Conservation (phyloP, 805 yeast species). For the Candida rishiriensis region DNA sequence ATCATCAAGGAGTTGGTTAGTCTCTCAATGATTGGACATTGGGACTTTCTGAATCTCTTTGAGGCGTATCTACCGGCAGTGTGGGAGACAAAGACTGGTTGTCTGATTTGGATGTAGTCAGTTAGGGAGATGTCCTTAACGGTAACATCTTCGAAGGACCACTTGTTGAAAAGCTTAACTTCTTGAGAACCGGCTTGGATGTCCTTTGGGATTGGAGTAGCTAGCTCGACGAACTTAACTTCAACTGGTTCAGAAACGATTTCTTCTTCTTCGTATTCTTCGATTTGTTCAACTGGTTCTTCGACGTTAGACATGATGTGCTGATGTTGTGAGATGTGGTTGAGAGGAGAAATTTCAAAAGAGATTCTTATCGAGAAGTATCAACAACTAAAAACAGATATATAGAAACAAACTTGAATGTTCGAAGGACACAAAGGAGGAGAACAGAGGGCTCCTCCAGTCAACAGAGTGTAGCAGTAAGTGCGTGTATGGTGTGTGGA, state of each 20-base stretch:
- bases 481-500: too few relatives aligned
- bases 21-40: slow-evolving; percentile 99
- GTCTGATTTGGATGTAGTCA: slow-evolving; percentile 97
- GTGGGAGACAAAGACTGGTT: slow-evolving; percentile 97
- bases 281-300: slow-evolving; percentile 49
- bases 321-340: background rate
- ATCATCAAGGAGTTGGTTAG: slow-evolving; percentile 99
- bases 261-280: slow-evolving; percentile 46
- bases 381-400: too few relatives aligned
- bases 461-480: too few relatives aligned
- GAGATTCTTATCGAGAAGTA: background rate
- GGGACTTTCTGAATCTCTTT: slow-evolving; percentile 99
- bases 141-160: slow-evolving; percentile 98
- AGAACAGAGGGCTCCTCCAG: too few relatives aligned
- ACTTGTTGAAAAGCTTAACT: slow-evolving; percentile 98
- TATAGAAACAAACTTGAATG: background rate
- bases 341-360: background rate
- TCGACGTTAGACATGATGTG: slow-evolving; percentile 76
- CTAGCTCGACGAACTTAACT: slow-evolving; percentile 77
- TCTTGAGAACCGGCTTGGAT: slow-evolving; percentile 94
- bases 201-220: slow-evolving; percentile 95
- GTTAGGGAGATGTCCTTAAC: slow-evolving; percentile 97
- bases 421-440: background rate
- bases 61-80: slow-evolving; percentile 99
- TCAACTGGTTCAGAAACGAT: slow-evolving; percentile 82